Evolutionary conservation across 2,329 filamentous ascomycete species (phyloP), one percentile per base, ranked within the genome.

Genomic region (Thelonectria discophora): DNA sequence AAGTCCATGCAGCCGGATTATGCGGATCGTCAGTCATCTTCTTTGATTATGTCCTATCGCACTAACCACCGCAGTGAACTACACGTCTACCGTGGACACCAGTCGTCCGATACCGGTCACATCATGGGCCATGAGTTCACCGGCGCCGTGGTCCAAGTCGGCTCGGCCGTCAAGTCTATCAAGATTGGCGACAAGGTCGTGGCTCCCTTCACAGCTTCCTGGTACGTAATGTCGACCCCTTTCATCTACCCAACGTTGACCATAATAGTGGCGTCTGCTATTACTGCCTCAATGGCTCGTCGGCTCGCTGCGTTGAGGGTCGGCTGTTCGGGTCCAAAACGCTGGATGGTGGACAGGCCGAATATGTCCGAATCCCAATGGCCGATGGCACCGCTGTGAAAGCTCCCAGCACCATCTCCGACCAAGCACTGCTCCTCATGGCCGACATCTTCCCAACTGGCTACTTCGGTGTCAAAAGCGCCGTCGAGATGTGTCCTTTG

Each of bases 401-500:
- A 71, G 89, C 92, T 0, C 77, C 86, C 2, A 86, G 84, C 9
- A 71, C 67, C n/a, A 90, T 96, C 60, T 86, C 89, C 18, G 89
- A 94, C 68, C 85, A 90, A 65, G 88, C 88, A 37, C 82, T 96
- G 50, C 88, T 96, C 7, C 84, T 97, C 24, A 97, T 97, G 93
- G 93, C 92, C 15, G 93, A 97, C 73, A 96, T 97, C 70, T 97
- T 95, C 77, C 93, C 93, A 1, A 92, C 89, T 0, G 91, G 94
- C 8, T 97, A 88, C 78, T 97, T 94, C 69, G 93, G 92, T 7
- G 91, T 91, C 5, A 84, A 85, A 59, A 95, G 93, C 72, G 94
- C 88, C 7, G 90, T 97, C 75, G 86, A 86, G 59, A 79, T 89
- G 72, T 82, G 89, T 40, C 67, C 71, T 20, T 67, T 63, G n/a